phyloP scores from a whole-genome alignment of 2,329 filamentous ascomycete species.

The Trichophyton verrucosum region DNA sequence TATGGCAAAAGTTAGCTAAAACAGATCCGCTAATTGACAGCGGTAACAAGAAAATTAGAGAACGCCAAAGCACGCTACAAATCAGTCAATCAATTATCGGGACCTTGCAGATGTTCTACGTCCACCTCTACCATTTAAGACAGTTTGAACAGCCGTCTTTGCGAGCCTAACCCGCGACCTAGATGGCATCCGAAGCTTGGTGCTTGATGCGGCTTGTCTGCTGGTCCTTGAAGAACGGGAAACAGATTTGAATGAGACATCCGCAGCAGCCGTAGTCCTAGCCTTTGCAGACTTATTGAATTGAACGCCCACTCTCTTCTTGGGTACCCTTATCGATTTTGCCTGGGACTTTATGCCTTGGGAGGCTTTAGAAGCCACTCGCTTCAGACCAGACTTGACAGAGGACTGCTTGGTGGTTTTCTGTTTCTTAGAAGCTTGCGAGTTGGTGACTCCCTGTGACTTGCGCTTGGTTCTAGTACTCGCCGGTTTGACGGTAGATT shows the following conservation, averaged over 20 bases:
- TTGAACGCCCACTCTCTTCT: constrained; percentile 2
- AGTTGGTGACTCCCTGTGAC: constrained; percentile 16
- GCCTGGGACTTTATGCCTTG: constrained; percentile 1
- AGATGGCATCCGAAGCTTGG: constrained; percentile 8
- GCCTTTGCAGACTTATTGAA: background rate
- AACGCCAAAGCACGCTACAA: background rate
- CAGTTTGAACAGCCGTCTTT: background rate
- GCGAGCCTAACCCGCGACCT: constrained; percentile 1
- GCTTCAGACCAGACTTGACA: constrained; percentile 25
- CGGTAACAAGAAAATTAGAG: background rate
- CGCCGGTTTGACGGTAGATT: constrained; percentile 2
- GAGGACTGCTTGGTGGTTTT: constrained; percentile 16
- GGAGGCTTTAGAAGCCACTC: constrained; percentile 18
- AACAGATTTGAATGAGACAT: background rate
- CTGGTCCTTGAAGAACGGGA: background rate
- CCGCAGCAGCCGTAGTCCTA: background rate
- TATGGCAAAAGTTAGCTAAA: background rate
- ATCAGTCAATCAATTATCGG: background rate
- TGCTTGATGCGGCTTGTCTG: background rate
- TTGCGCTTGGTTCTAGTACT: constrained; percentile 26
- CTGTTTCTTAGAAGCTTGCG: constrained; percentile 22
- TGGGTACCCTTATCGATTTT: background rate
- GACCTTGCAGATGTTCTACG: background rate
- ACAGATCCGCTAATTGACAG: background rate
- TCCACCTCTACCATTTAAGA: background rate